Evolutionary conservation across 306 rosid genomes (phyloP), one percentile per base, ranked within the genome.

Genomic region (Vigna reflexopilosa): DNA sequence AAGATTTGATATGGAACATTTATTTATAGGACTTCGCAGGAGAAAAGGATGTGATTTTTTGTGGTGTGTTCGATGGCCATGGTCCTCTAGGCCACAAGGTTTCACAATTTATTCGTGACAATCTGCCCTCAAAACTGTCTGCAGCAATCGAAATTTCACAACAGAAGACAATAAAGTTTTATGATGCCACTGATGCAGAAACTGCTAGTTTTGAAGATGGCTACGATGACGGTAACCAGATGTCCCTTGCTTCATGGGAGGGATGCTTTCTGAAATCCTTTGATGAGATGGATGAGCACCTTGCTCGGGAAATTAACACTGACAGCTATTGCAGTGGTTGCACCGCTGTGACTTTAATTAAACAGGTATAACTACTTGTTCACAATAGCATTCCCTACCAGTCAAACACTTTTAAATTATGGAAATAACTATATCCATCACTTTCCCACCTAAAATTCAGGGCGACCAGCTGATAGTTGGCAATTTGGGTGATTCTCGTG

Each of bases 41-140:
- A 42, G 93, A 88, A 70, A 71, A 86, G 62, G 94, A 81, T 38
- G 73, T 82, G 91, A 44, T 81, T 44, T 86, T 93, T 51, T 96
- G 98, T 40, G 99, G 98, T 30, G 96, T 96, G 81, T 96, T 96
- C 67, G 99, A 96, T 81, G 99, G 99, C 44, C 99, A 96, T 75
- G 98, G 99, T 73, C 97, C 98, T 45, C 67, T 73, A 42, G 99
- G 99, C 12, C 99, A 96, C 85, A 86, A 73, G 64, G 84, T 93
- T 20, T 83, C 98, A 5, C 91, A 87, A 45, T 83, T 82, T 44
- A 82, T 90, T 34, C 90, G 98, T 6, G 89, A 93, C 68, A 74
- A 68, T 61, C 77, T 96, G 5, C 98, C 99, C n/a, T 64, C 83
- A n/a, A 93, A 85, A 77, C 90, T 96, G 54, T 81, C 97, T 11